Evolutionary conservation across 148 eudicot genomes (phyloP).

Genomic region (Amaranthus palmeri): DNA sequence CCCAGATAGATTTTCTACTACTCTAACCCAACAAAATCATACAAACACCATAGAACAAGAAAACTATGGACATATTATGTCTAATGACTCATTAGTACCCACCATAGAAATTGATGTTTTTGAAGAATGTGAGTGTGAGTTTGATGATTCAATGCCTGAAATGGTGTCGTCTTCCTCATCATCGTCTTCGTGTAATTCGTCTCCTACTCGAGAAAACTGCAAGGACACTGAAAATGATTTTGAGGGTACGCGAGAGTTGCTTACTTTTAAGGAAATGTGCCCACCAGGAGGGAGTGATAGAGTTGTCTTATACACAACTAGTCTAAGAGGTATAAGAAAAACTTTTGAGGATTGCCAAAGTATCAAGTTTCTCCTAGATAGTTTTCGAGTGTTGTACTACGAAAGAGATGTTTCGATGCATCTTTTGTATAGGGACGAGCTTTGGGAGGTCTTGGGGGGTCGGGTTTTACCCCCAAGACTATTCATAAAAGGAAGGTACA

Average conservation of each 20-base stretch:
- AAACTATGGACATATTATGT: conserved; percentile 6
- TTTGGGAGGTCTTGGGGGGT: conserved; percentile 46
- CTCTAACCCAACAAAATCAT: conserved; percentile 6
- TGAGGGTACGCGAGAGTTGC: neutral
- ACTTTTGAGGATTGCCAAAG: conserved; percentile 60
- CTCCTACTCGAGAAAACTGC: conserved; percentile 4
- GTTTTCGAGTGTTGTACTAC: conserved; percentile 37
- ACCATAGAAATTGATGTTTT: conserved; percentile 20
- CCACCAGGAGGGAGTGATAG: conserved; percentile 55
- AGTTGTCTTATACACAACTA: conserved; percentile 64
- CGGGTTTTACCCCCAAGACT: conserved; percentile 63
- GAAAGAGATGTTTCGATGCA: conserved; percentile 77
- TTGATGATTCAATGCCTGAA: conserved; percentile 23
- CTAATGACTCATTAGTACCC: neutral
- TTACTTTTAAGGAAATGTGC: conserved; percentile 45
- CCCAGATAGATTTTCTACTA: conserved; percentile 6
- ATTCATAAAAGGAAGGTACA: conserved; percentile 57
- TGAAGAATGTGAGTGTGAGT: conserved; percentile 28
- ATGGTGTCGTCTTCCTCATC: conserved; percentile 19
- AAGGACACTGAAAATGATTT: neutral
- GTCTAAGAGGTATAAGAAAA: conserved; percentile 60
- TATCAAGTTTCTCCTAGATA: conserved; percentile 47
- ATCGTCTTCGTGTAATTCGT: neutral
- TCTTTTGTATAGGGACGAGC: conserved; percentile 49
- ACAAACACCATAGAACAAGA: conserved; percentile 1